These are phyloP conservation scores for Geotrichum citri-aurantii DNA, from an alignment of 1,139 yeast species.

Conservation along the genomic window DNA sequence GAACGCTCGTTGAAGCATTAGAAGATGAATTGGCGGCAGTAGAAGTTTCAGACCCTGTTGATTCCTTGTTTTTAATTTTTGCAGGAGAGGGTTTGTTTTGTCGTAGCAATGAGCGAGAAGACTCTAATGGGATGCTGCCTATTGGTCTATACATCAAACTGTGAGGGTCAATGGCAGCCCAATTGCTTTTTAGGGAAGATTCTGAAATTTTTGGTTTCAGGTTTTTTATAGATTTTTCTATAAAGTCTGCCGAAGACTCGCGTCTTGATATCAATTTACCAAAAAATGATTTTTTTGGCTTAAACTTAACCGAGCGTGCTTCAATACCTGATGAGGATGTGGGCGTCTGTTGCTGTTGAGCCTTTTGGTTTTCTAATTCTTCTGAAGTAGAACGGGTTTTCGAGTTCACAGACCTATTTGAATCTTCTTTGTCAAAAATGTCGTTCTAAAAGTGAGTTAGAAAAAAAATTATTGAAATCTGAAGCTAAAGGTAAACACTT, in stretches of 20 bases:
- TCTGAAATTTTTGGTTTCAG: background rate
- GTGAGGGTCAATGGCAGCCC: slow-evolving; percentile 15
- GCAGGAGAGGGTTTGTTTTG: background rate
- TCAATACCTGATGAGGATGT: background rate
- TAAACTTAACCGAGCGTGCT: background rate
- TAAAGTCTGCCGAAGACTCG: slow-evolving; percentile 25
- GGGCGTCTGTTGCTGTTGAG: too few species aligned
- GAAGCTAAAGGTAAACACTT: background rate
- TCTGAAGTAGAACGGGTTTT: background rate
- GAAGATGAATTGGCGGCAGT: background rate
- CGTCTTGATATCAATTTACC: slow-evolving; percentile 27
- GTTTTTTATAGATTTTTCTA: slow-evolving; percentile 3
- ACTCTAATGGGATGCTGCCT: background rate
- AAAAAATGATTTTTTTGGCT: slow-evolving; percentile 22
- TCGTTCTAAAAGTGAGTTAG: slow-evolving; percentile 1
- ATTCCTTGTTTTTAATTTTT: background rate
- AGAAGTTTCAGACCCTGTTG: background rate
- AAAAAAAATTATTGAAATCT: background rate
- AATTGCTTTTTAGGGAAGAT: slow-evolving; percentile 12
- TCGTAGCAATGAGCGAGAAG: background rate
- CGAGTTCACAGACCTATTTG: slow-evolving; percentile 1
- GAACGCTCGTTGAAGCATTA: background rate
- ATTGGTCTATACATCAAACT: background rate
- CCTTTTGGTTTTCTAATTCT: background rate
- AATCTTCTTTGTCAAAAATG: slow-evolving; percentile 11